Evolutionary conservation across 2,329 filamentous ascomycete species (phyloP).

Genomic region (Mycosphaerella sp.): DNA sequence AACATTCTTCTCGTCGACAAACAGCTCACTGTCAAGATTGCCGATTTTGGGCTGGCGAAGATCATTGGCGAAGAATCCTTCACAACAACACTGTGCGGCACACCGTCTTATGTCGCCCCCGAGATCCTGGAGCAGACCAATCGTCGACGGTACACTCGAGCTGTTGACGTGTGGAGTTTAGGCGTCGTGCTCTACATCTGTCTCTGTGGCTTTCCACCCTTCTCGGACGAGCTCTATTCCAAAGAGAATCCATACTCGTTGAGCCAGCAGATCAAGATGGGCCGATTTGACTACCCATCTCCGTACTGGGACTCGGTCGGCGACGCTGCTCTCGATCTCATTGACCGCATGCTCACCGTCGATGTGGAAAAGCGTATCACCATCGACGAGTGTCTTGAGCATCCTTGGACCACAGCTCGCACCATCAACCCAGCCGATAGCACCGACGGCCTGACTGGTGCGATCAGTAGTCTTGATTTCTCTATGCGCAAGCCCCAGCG

Average conservation of each 20-base stretch:
- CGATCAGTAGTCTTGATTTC: slow-evolving; percentile 74
- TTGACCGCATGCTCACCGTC: slow-evolving; percentile 90
- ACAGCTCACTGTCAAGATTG: slow-evolving; percentile 79
- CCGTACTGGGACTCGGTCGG: slow-evolving; percentile 91
- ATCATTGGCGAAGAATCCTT: slow-evolving; percentile 99
- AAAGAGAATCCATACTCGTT: slow-evolving; percentile 76
- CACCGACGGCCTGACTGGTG: slow-evolving; percentile 86
- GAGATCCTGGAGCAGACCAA: slow-evolving; percentile 82
- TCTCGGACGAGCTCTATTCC: slow-evolving; percentile 81
- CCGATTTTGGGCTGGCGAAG: slow-evolving; percentile 94
- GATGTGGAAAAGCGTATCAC: slow-evolving; percentile 77
- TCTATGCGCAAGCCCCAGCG: slow-evolving; percentile 70
- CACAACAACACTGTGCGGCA: slow-evolving; percentile 89
- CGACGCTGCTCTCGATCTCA: slow-evolving; percentile 83
- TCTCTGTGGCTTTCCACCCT: slow-evolving; percentile 92
- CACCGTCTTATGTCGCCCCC: slow-evolving; percentile 83
- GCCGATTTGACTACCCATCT: slow-evolving; percentile 87
- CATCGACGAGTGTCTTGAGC: slow-evolving; percentile 81
- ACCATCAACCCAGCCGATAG: slow-evolving; percentile 57
- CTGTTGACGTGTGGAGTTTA: slow-evolving; percentile 93
- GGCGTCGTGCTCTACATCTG: slow-evolving; percentile 98
- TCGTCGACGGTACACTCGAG: slow-evolving; percentile 83
- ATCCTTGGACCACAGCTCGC: slow-evolving; percentile 70
- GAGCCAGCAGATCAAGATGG: slow-evolving; percentile 82
- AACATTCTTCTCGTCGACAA: slow-evolving; percentile 89